Base-by-base conservation (phyloP, 2,329 filamentous ascomycete species). In the Endocalyx cinctus region DNA sequence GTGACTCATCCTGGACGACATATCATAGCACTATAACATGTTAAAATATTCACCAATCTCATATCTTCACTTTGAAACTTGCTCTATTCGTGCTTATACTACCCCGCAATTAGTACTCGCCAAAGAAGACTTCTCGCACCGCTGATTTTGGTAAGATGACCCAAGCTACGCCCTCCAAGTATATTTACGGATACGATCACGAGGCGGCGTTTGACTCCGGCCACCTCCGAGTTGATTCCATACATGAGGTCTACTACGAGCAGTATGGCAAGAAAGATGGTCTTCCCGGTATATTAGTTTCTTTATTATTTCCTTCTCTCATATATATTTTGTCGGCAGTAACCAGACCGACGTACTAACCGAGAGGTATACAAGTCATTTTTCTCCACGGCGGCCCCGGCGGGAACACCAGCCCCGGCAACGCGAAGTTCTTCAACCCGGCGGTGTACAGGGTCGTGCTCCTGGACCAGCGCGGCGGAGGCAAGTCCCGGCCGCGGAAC, bases 381-480 rank as follows among this genome's bases (percentile, higher is more conserved):
- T 42, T 55, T 37, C 57, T 66, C 6, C 63, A 67, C 27, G 64
- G 64, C 12, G 63, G 63, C 2, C 63, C 63, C 5, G 61, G 62
- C 27, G 63, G 57, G 5, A 31, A 42, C 20, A 59, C 45, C 18
- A 51, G 50, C 13, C 57, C 57, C 33, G 17, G 19, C 19, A 63
- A 62, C 38, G 55, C 61, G 4, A 35, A 38, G 11, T 70, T 62
- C 48, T 70, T 70, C 51, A 49, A 67, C 38, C 66, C 66, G 4
- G 33, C 42, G 6, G 45, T 62, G 25, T 70, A 70, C 42, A 60
- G 64, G 10, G 60, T 65, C 12, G 50, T 70, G 17, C 60, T 70
- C 23, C 52, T 70, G 30, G 67, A 71, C 43, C 67, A 71, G 43
- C 60, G 67, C 12, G 66, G 67, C 6, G 57, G 53, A 12, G 67